Conservation (phyloP, 192 early-diverging fungal genomes). For the Backusella liffmaniae region DNA sequence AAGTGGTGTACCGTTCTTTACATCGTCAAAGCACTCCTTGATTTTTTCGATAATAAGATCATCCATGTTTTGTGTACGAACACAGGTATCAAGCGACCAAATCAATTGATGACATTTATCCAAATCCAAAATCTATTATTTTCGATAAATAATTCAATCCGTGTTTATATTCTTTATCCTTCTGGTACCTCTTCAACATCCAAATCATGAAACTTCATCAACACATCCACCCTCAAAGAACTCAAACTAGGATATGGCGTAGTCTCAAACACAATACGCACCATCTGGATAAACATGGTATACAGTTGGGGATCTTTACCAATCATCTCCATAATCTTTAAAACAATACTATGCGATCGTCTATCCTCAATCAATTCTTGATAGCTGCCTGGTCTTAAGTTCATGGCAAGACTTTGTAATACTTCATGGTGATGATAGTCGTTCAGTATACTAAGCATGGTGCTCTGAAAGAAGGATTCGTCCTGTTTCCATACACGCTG, state of each 20-base stretch:
- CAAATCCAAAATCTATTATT: slow-evolving; percentile 41
- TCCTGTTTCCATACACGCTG: slow-evolving; percentile 45
- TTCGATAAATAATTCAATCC: not conserved
- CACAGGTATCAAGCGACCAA: slow-evolving; percentile 57
- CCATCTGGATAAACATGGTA: slow-evolving; percentile 37
- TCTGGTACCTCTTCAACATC: slow-evolving; percentile 41
- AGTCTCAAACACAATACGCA: slow-evolving; percentile 35
- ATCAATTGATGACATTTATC: slow-evolving; percentile 54
- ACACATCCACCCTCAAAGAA: slow-evolving; percentile 53
- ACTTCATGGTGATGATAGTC: slow-evolving; percentile 37
- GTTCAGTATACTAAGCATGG: slow-evolving; percentile 31
- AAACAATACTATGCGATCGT: slow-evolving; percentile 33
- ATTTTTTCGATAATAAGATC: slow-evolving; percentile 52
- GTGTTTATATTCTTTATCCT: not conserved
- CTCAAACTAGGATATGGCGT: slow-evolving; percentile 41
- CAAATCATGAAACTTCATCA: slow-evolving; percentile 56
- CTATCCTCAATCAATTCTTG: slow-evolving; percentile 28
- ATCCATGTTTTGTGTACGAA: slow-evolving; percentile 55
- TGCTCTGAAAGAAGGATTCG: slow-evolving; percentile 36
- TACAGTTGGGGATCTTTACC: slow-evolving; percentile 42
- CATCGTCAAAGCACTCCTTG: slow-evolving; percentile 53
- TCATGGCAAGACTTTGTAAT: slow-evolving; percentile 21
- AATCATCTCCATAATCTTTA: slow-evolving; percentile 44
- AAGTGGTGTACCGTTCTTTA: slow-evolving; percentile 45
- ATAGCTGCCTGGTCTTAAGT: slow-evolving; percentile 28